Evolutionary conservation across 2,329 filamentous ascomycete species (phyloP), one percentile per base, ranked within the genome.

Genomic region (Aureobasidium leucospermi): DNA sequence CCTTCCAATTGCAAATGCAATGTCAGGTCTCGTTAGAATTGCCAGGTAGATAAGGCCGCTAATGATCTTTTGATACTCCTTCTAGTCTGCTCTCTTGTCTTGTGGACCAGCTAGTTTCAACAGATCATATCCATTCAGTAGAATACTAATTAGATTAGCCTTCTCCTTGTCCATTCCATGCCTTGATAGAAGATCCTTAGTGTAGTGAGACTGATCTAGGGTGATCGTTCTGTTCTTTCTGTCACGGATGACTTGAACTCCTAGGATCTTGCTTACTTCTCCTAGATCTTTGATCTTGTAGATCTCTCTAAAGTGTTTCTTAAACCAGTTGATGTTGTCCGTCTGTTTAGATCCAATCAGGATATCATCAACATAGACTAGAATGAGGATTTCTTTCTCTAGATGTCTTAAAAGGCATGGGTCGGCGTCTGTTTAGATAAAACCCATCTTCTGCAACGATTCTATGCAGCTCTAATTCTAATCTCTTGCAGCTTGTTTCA

Each of bases 141-240:
- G 48, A 16, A 41, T 52, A 38, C 48, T 52, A 38, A 52, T 52
- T 52, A 52, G 11, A 28, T 52, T 38, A 52, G 48, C 16, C 36
- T 52, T 28, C 15, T 52, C 32, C 15, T 28, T 52, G 23, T 52
- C 48, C 39, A 39, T 52, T 38, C 36, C 28, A 41, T 52, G 28
- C 6, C 11, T 1, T 28, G 39, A 38, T 28, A 52, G 16, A 23
- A 52, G 32, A 38, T 52, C 23, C 32, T 9, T 52, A 38, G 36
- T 52, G 23, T 52, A 52, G 48, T 52, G 16, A 15, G 16, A 38
- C 15, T 52, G 39, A 52, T 52, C 48, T 41, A 52, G 32, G 15
- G 32, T 34, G 10, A 49, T 34, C 16, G 4, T 48, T 48, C 6
- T 48, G 9, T 31, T 34, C 9, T 48, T 48, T 34, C 31, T 48